Evolutionary conservation across 441 rosid species (phyloP), one percentile per base, ranked within the genome.

Genomic region (Croton laevigatus): DNA sequence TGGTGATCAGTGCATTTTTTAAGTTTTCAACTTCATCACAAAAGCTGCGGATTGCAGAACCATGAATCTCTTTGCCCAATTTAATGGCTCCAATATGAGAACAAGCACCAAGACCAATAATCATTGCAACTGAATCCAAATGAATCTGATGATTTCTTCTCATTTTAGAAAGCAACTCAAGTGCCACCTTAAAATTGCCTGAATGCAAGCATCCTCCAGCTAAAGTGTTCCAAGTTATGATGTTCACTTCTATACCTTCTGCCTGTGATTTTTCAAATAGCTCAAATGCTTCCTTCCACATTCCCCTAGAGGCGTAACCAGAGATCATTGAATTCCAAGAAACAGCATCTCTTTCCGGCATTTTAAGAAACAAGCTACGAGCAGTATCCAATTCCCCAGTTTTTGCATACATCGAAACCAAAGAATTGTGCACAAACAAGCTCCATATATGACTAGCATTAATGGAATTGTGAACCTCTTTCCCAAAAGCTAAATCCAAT

Each of bases 341-440:
- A 44, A 90, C 86, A 62, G 65, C 77, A 82, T 92, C 97, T 75
- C 84, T 87, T 65, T 85, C 83, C 0, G 72, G 73, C 90, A 92
- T 92, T 19, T 78, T 70, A 65, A 89, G 86, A 57, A 92, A 92
- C 81, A 92, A 74, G 57, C 55, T 22, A 17, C 76, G 79, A 12
- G 91, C 87, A 65, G 74, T 71, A 67, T 68, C 72, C 69, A 90
- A 70, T 48, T 83, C 74, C n/a, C 93, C 88, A 73, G 81, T 73
- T 68, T 82, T 88, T 55, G 88, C 85, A 76, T 92, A 90, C 97
- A 92, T 86, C 19, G 97, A 84, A 36, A 88, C 79, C 83, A 92
- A 75, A 3, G 97, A 86, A 62, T 90, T 92, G 70, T 87, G 87
- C 65, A 88, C 90, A 68, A 81, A 88, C 81, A 90, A 78, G 75